Evolutionary conservation across 164 flowering plant genomes (phyloP).

Genomic region (Vitis rupestris): DNA sequence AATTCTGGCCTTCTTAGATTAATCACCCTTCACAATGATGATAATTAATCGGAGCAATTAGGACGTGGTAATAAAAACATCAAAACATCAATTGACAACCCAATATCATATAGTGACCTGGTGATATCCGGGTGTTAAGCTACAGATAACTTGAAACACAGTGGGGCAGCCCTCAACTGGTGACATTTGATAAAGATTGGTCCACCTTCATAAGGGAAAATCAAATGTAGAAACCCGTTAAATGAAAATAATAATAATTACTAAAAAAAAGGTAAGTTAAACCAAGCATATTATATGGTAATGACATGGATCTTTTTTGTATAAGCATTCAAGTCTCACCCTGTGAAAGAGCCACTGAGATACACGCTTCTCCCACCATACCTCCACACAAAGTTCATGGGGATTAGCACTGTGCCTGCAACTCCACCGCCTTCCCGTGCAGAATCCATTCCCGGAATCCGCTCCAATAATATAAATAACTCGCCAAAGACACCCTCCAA

Average conservation of each 20-base stretch:
- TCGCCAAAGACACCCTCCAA: background rate
- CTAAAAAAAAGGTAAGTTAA: background rate
- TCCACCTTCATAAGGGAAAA: slow-evolving; percentile 54
- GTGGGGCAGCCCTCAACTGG: slow-evolving; percentile 88
- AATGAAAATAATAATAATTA: background rate
- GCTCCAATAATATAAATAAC: slow-evolving; percentile 1
- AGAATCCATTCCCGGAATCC: slow-evolving; percentile 36
- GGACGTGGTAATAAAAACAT: no score
- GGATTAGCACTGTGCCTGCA: slow-evolving; percentile 31
- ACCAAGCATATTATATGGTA: background rate
- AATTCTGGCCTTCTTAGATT: no score
- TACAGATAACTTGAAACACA: slow-evolving; percentile 74
- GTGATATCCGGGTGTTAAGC: slow-evolving; percentile 71
- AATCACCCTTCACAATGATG: no score
- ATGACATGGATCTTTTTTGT: no score
- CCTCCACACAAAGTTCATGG: slow-evolving; percentile 58
- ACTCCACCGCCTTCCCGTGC: slow-evolving; percentile 32
- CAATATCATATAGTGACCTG: slow-evolving; percentile 49
- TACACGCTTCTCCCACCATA: slow-evolving; percentile 51
- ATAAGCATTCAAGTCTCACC: slow-evolving; percentile 30
- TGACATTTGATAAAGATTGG: slow-evolving; percentile 68
- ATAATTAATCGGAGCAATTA: no score
- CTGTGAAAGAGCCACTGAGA: slow-evolving; percentile 49
- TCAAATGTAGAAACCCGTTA: background rate
- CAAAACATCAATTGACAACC: no score